Percentiles rank a stretch among this genome's conserved stretches.
phyloP scores from a whole-genome alignment of 2,329 filamentous ascomycete species.

The Didymella pinodella region DNA sequence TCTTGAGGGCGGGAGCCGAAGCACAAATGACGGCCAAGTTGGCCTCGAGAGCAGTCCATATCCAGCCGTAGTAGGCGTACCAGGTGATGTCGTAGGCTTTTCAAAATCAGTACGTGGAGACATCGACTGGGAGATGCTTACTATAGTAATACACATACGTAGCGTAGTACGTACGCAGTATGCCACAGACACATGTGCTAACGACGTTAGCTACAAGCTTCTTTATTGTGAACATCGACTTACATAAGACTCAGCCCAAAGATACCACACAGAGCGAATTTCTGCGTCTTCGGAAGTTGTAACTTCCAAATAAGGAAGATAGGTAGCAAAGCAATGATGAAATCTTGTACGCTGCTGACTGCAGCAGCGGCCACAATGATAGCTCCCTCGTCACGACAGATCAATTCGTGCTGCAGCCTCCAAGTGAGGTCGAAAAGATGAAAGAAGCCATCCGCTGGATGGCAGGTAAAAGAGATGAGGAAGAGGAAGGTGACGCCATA shows the following conservation, averaged over 20 bases:
- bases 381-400: constrained; percentile 51
- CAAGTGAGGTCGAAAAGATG: constrained; percentile 48
- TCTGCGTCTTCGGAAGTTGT: constrained; percentile 54
- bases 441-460: constrained; percentile 53
- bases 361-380: constrained; percentile 51
- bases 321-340: constrained; percentile 53
- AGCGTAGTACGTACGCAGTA: constrained; percentile 51
- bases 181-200: constrained; percentile 47
- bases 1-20: constrained; percentile 54
- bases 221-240: constrained; percentile 10
- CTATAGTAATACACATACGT: constrained; percentile 39
- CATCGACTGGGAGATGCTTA: constrained; percentile 6
- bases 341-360: constrained; percentile 52
- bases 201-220: not conserved
- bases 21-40: constrained; percentile 55
- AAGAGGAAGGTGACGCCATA: constrained; percentile 52
- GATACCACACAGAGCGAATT: constrained; percentile 55
- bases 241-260: constrained; percentile 55
- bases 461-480: constrained; percentile 49
- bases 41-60: constrained; percentile 54
- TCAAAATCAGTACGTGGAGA: not conserved
- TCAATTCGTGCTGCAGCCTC: constrained; percentile 40
- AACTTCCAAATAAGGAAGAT: constrained; percentile 57
- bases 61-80: constrained; percentile 50
- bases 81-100: constrained; percentile 52